A percentile compares a stretch with the other conserved stretches of the same genome.
Evolutionary conservation across 768 basidiomycete species (phyloP).

Genomic region (Cubamyces sp.): DNA sequence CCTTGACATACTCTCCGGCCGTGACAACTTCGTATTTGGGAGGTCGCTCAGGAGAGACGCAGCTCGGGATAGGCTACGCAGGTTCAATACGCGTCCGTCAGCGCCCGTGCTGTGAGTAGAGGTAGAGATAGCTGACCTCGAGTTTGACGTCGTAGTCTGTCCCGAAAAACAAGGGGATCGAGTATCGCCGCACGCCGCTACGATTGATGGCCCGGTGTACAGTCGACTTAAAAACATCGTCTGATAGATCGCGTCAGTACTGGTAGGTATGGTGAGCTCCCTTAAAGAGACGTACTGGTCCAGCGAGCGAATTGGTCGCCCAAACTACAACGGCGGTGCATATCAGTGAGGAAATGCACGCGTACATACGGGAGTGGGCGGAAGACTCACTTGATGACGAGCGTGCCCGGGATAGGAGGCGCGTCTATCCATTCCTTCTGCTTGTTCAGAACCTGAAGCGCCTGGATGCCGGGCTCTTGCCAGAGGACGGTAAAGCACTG

Average conservation of each 20-base stretch:
- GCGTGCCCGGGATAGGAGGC: slow-evolving; percentile 72
- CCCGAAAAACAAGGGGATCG: slow-evolving; percentile 89
- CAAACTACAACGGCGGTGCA: slow-evolving; percentile 49
- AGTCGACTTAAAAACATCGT: slow-evolving; percentile 67
- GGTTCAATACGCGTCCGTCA: not conserved
- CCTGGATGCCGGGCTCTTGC: slow-evolving; percentile 74
- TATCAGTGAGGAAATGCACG: no score
- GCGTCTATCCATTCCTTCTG: slow-evolving; percentile 83
- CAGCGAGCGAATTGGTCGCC: slow-evolving; percentile 69
- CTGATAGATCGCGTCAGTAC: slow-evolving; percentile 37
- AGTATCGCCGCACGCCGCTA: slow-evolving; percentile 74
- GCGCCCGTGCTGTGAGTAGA: not conserved
- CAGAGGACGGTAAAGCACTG: slow-evolving; percentile 89
- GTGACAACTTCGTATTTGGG: slow-evolving; percentile 75
- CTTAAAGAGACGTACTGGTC: slow-evolving; percentile 51
- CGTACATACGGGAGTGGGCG: not conserved
- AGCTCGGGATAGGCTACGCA: slow-evolving; percentile 38
- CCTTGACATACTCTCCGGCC: slow-evolving; percentile 87
- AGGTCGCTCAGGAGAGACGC: slow-evolving; percentile 55
- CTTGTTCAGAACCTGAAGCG: slow-evolving; percentile 81
- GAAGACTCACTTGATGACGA: slow-evolving; percentile 78
- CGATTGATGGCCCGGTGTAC: slow-evolving; percentile 76
- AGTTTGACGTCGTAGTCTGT: slow-evolving; percentile 81
- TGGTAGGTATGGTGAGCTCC: not conserved
- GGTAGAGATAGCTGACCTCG: slow-evolving; percentile 50